Percentiles rank a stretch among this genome's conserved stretches.
These are phyloP conservation scores for Pyrenula aspistea DNA, from an alignment of 495 filamentous ascomycete genomes.

Conservation along the genomic window DNA sequence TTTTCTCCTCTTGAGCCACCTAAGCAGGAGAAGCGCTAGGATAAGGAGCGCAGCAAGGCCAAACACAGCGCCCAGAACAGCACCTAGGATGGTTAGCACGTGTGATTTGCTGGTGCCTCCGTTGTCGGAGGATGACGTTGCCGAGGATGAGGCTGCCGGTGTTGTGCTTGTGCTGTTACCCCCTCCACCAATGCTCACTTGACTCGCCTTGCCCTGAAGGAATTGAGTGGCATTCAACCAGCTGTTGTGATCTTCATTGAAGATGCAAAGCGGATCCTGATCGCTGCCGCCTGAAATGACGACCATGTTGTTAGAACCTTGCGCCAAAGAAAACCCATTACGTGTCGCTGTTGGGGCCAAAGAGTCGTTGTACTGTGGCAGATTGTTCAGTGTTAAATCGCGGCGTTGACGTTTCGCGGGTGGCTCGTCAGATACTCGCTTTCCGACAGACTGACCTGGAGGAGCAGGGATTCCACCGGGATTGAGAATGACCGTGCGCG, in stretches of 20 bases:
- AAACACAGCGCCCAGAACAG: constrained; percentile 66
- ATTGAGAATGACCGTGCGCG: constrained; percentile 46
- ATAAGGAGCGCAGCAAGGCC: constrained; percentile 60
- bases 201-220: constrained; percentile 35
- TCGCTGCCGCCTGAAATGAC: constrained; percentile 67
- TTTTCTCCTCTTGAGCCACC: constrained; percentile 44
- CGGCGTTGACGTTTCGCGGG: constrained; percentile 29
- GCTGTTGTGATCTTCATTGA: constrained; percentile 62
- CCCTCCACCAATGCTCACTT: not conserved
- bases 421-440: constrained; percentile 1
- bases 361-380: constrained; percentile 68
- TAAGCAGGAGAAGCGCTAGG: constrained; percentile 53
- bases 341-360: constrained; percentile 51
- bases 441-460: constrained; percentile 22
- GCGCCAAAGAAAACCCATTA: constrained; percentile 51
- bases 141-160: constrained; percentile 18
- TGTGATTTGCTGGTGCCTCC: constrained; percentile 20
- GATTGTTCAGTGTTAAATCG: constrained; percentile 41
- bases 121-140: constrained; percentile 17
- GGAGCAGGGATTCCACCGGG: constrained; percentile 26
- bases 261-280: constrained; percentile 53
- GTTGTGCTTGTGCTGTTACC: constrained; percentile 11
- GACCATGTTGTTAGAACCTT: constrained; percentile 45
- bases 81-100: constrained; percentile 57
- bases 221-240: constrained; percentile 69